Base-by-base conservation (phyloP, 805 yeast genomes). In the Candida sanyiensis region DNA sequence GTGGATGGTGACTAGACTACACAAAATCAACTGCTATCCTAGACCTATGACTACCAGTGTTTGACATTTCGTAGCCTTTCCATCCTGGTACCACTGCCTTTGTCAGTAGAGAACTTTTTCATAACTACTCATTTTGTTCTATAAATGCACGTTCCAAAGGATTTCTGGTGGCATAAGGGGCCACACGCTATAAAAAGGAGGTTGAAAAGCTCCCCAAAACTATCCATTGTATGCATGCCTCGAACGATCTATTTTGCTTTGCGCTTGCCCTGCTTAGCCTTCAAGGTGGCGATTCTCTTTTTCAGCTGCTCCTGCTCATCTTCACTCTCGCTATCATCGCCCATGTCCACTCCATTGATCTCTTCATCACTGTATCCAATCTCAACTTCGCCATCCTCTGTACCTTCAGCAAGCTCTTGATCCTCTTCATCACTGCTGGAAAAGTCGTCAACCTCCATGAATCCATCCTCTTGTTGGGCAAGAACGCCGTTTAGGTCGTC, bases 401-500 rank as follows among this genome's bases (percentile, higher is more conserved):
- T 59, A 41, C 58, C 64, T 21, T 59, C 64, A 5, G 56, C 56
- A 28, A 49, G 52, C 7, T 54, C 63, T 16, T 55, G 67, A 17
- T 51, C 52, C 7, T 42, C 59, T 12, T 54, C 64, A 22, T 57
- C 67, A 10, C 51, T 55, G 12, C 48, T 57, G 19, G 24, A 25
- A 19, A 22, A 28, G 31, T 49, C 61, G 16, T 50, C 58, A n/a
- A 47, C 48, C 7, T 46, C 42, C 45, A 46, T 46, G 25, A 56
- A 20, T 23, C 52, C 39, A 45, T 59, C 45, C 58, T 66, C 35
- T 5, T 56, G 66, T 21, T 57, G 66, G 26, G 51, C 53, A 16
- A 46, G 54, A 15, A 56, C 59, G 16, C 52, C 64, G 22, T 57
- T 66, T 40, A 71, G 77, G 5, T 71, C 77, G 18, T 54, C 64